Base-by-base conservation (phyloP, 2,329 filamentous ascomycete genomes). In the Microcera coccophila region DNA sequence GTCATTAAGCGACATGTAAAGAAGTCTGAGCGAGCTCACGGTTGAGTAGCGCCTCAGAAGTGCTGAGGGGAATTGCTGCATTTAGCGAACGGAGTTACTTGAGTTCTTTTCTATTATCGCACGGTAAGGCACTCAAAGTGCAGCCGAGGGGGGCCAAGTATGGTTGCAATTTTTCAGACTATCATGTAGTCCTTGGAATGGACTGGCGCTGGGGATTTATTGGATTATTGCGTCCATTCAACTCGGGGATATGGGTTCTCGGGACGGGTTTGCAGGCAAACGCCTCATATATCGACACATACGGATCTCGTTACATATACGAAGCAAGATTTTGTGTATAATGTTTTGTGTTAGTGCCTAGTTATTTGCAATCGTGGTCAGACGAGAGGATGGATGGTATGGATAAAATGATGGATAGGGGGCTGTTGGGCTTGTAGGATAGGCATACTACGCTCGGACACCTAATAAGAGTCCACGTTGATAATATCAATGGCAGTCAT, bases 11-110 rank as follows among this genome's bases (percentile, higher is more conserved):
- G 53, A 55, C n/a, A n/a, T n/a, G n/a, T n/a, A n/a, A n/a, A 34
- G 39, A 39, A 40, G 41, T 32, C 44, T 45, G 43, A 45, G 47
- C 31, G 31, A 16, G 31, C 24, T 28, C 31, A 33, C 15, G 36
- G 39, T 41, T 29, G 43, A 38, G 29, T 44, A 46, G 44, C 34
- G 46, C 44, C 41, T 39, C n/a, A n/a, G n/a, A 40, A 43, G 48
- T 52, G 48, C 34, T 41, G 28, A 33, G 31, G 35, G 21, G 19
- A 15, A 39, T 36, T 55, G 44, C 49, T 64, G 63, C 62, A 67
- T 67, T 59, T 59, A 66, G 62, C 63, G 62, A 61, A 53, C 55
- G 63, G 63, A 62, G 63, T 67, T 66, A 58, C 48, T 18, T 59
- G 47, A 45, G 55, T 57, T 50, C 49, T 47, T 35, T 47, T 50